Conservation (phyloP, 805 yeast species). For the Candida lessepsii region DNA sequence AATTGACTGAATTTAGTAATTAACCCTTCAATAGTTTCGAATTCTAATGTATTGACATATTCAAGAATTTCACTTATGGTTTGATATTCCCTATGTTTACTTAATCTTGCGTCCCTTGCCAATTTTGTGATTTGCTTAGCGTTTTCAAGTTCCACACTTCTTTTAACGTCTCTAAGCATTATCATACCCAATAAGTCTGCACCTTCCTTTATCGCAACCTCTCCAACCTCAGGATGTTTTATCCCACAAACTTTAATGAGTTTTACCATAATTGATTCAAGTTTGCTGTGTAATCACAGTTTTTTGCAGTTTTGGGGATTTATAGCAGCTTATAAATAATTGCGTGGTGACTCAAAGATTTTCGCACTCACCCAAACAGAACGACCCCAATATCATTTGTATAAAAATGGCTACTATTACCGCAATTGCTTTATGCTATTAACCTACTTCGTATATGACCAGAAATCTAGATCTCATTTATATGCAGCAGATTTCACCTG, state of each 20-base stretch:
- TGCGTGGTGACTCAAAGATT: neutral
- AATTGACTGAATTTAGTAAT: constrained; percentile 23
- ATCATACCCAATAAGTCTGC: constrained; percentile 84
- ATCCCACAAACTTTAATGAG: constrained; percentile 89
- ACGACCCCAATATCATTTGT: too few relatives aligned
- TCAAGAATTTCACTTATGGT: constrained; percentile 19
- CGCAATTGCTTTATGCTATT: too few relatives aligned
- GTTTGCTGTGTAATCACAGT: too few relatives aligned
- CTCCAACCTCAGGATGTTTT: constrained; percentile 64
- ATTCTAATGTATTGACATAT: constrained; percentile 15
- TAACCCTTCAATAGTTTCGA: constrained; percentile 24
- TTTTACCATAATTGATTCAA: constrained; percentile 14
- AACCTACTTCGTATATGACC: too few relatives aligned
- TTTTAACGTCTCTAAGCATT: constrained; percentile 74
- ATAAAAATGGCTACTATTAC: too few relatives aligned
- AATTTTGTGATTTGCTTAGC: constrained; percentile 28
- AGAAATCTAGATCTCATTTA: too few relatives aligned
- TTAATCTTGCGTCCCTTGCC: constrained; percentile 25
- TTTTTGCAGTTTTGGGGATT: too few relatives aligned
- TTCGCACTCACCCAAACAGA: too few relatives aligned
- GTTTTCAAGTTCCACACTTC: constrained; percentile 54
- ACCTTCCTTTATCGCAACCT: constrained; percentile 64
- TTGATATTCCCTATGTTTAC: constrained; percentile 17
- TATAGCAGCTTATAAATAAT: constrained; percentile 1
- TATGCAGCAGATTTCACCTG: too few relatives aligned